phyloP scores from a whole-genome alignment of 2,329 filamentous ascomycete genomes.

The Ascochyta clinopodiicola region DNA sequence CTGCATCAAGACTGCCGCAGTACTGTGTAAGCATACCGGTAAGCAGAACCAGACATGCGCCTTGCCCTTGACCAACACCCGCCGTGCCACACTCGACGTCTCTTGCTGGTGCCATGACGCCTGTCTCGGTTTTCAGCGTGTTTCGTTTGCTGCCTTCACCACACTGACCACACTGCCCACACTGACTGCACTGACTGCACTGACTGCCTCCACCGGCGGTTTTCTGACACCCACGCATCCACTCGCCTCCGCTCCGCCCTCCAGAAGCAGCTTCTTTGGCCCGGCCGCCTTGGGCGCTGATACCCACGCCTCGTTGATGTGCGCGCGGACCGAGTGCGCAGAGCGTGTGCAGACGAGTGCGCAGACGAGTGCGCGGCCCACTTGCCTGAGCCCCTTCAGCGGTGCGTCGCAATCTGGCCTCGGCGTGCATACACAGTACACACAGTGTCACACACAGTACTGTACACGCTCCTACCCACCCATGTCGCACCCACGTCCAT shows the following conservation, averaged over 20 bases:
- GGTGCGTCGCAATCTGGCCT: slow-evolving; percentile 17
- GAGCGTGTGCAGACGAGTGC: too few species aligned
- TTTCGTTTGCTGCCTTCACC: slow-evolving; percentile 24
- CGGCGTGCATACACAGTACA: slow-evolving; percentile 23
- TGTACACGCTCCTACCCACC: slow-evolving; percentile 29
- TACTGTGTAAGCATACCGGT: neutral
- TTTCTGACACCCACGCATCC: slow-evolving; percentile 11
- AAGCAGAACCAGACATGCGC: slow-evolving; percentile 31
- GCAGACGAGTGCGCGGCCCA: slow-evolving; percentile 29
- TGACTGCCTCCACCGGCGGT: neutral
- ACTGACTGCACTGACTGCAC: too few species aligned
- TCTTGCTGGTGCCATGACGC: neutral
- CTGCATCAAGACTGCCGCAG: neutral
- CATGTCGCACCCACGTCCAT: slow-evolving; percentile 23
- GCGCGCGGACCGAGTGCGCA: slow-evolving; percentile 13
- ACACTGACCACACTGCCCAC: neutral
- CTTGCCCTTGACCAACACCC: slow-evolving; percentile 15
- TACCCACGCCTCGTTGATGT: slow-evolving; percentile 28
- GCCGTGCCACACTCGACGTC: slow-evolving; percentile 1
- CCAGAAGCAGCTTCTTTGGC: slow-evolving; percentile 13
- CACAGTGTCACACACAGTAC: too few species aligned
- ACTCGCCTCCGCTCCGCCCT: slow-evolving; percentile 20
- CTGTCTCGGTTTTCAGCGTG: slow-evolving; percentile 23
- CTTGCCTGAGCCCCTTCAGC: slow-evolving; percentile 14
- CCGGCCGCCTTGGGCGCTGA: slow-evolving; percentile 27